Evolutionary conservation across 352 stramenopile genomes (phyloP), one percentile per base, ranked within the genome.

Genomic region (Peronospora destructor): DNA sequence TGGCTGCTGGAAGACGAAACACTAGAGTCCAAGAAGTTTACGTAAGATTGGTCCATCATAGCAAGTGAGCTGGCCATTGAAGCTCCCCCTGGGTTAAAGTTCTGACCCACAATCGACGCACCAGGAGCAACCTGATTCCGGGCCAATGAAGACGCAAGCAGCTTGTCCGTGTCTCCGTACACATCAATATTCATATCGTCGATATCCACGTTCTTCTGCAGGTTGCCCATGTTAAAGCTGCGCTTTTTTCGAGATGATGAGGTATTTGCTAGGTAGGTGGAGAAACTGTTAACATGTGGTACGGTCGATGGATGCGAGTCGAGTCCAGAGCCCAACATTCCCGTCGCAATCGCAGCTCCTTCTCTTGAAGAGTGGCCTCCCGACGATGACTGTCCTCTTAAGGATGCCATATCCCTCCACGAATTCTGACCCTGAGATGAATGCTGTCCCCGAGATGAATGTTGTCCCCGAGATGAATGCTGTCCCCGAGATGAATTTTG

Each of bases 1-100:
- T 64, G 48, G 19, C 45, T 65, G 45, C 28, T 61, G 10, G 33
- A 17, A 33, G 58, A 68, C 17, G 59, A 70, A 11, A 59, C 28
- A 11, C 46, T 34, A 10, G 61, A 75, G 59, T 75, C 66, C 4
- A 59, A 64, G 38, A 75, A 75, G n/a, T 67, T 70, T 12, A 75
- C 42, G 54, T 63, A 75, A 2, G 66, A 75, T 21, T 59, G 66
- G 4, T 65, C 48, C 47, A 67, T 71, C 13, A 43, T 55, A 26
- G 51, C 60, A 29, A 38, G 17, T 16, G 50, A 64, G 13, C 58
- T 65, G 29, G 40, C 29, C 8, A 26, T 48, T 16, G 59, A 68
- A 34, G 45, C 49, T 37, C n/a, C n/a, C n/a, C n/a, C 55, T 6
- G 43, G 47, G 9, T 28, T 29, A 52, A 59, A 60, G 13, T 19